phyloP scores from a whole-genome alignment of 208 protist genomes.

The Entamoeba invadens region DNA sequence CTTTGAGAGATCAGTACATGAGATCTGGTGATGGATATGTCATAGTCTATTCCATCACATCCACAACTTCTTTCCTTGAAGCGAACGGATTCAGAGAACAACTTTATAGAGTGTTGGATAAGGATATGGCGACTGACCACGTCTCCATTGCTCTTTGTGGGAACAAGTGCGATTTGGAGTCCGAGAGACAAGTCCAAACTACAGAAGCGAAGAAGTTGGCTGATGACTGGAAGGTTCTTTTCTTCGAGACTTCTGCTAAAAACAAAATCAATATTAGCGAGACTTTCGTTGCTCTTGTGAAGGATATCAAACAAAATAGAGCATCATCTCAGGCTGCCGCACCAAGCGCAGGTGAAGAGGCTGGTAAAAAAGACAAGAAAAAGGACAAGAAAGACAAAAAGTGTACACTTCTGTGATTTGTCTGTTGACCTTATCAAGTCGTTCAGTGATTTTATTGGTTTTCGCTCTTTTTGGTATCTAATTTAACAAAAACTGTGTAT shows the following conservation, averaged over 20 bases:
- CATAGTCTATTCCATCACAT: too few species aligned
- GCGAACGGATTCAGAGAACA: slow-evolving; percentile 46
- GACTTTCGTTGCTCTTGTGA: slow-evolving; percentile 12
- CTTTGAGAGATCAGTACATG: not conserved
- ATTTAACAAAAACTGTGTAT: too few species aligned
- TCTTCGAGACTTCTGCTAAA: slow-evolving; percentile 41
- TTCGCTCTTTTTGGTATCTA: too few species aligned
- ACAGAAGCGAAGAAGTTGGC: slow-evolving; percentile 9
- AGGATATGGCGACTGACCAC: not conserved
- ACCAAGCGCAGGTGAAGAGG: not conserved
- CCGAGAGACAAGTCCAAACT: not conserved
- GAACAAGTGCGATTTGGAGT: too few species aligned
- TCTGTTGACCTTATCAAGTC: too few species aligned
- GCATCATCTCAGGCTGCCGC: not conserved
- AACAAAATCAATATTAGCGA: slow-evolving; percentile 29
- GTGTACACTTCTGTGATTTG: not conserved
- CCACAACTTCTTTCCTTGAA: slow-evolving; percentile 41
- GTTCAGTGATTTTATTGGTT: too few species aligned
- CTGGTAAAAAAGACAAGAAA: not conserved
- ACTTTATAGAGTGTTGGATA: slow-evolving; percentile 30
- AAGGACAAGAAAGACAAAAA: not conserved
- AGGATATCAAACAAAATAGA: not conserved
- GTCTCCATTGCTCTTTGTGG: slow-evolving; percentile 47
- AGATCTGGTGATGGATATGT: not conserved
- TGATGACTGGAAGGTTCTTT: too few species aligned